These are phyloP conservation scores for Diplodia sapinea DNA, from an alignment of 2,329 filamentous ascomycete genomes.

Conservation along the genomic window DNA sequence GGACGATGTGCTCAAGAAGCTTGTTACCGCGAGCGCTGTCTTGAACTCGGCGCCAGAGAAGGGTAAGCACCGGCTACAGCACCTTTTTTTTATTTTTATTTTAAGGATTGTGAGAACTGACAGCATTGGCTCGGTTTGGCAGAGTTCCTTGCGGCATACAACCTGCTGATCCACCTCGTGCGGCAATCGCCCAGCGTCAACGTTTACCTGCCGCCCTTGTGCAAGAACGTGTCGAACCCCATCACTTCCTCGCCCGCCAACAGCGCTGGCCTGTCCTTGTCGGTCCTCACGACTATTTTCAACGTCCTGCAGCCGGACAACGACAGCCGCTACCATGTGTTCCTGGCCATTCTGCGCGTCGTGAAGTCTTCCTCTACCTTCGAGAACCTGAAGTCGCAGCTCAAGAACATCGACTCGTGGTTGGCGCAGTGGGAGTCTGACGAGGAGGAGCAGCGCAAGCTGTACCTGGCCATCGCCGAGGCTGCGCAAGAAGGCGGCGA, in stretches of 20 bases:
- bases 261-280: constrained; percentile 83
- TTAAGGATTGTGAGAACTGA: constrained; percentile 27
- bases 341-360: constrained; percentile 85
- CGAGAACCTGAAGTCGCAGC: constrained; percentile 80
- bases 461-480: constrained; percentile 83
- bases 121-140: constrained; percentile 30
- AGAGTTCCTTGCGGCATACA: constrained; percentile 95
- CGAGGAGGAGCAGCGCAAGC: constrained; percentile 79
- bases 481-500: constrained; percentile 80
- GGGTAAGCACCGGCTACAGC: constrained; percentile 51
- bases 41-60: constrained; percentile 91
- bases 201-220: constrained; percentile 85
- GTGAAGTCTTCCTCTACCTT: constrained; percentile 73
- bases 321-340: constrained; percentile 85
- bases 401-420: constrained; percentile 84
- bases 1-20: constrained; percentile 86
- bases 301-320: constrained; percentile 82
- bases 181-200: constrained; percentile 83
- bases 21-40: constrained; percentile 77
- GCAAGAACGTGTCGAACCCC: constrained; percentile 86
- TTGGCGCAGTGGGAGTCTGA: constrained; percentile 81
- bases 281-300: constrained; percentile 93
- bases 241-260: constrained; percentile 85
- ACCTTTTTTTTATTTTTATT: not conserved
- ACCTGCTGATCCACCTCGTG: constrained; percentile 92